Conservation (phyloP, 352 stramenopile species). For the Phytophthora europaea region DNA sequence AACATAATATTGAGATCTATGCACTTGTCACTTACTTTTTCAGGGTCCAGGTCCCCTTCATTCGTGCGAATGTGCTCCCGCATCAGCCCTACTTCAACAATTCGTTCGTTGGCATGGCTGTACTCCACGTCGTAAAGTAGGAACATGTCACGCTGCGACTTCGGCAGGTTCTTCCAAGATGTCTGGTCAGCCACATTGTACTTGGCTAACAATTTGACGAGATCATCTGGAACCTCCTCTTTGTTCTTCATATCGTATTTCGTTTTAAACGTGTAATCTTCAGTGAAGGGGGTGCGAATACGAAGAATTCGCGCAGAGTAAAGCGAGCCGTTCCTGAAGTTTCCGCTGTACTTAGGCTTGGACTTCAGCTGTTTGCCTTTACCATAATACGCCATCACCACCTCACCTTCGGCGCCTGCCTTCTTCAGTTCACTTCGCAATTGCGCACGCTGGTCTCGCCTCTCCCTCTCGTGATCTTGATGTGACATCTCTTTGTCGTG, state of each 20-base stretch:
- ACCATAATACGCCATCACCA: conserved; percentile 74
- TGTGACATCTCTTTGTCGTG: conserved; percentile 53
- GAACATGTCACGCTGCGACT: conserved; percentile 64
- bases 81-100: conserved; percentile 70
- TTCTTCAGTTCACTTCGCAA: conserved; percentile 76
- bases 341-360: conserved; percentile 48
- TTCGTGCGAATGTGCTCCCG: conserved; percentile 65
- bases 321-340: conserved; percentile 57
- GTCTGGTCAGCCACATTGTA: conserved; percentile 69
- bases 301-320: conserved; percentile 62
- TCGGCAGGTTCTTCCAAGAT: conserved; percentile 61
- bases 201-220: conserved; percentile 47
- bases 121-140: conserved; percentile 82
- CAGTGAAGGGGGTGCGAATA: conserved; percentile 68
- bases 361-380: conserved; percentile 59
- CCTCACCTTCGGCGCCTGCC: conserved; percentile 40
- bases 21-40: conserved; percentile 67
- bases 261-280: conserved; percentile 51
- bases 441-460: conserved; percentile 48
- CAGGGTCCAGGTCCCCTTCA: conserved; percentile 65
- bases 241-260: conserved; percentile 54
- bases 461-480: conserved; percentile 53
- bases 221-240: conserved; percentile 38
- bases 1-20: conserved; percentile 76
- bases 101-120: conserved; percentile 60